Evolutionary conservation across 139 green algal genomes (phyloP).

Genomic region (Asterochloris erici): DNA sequence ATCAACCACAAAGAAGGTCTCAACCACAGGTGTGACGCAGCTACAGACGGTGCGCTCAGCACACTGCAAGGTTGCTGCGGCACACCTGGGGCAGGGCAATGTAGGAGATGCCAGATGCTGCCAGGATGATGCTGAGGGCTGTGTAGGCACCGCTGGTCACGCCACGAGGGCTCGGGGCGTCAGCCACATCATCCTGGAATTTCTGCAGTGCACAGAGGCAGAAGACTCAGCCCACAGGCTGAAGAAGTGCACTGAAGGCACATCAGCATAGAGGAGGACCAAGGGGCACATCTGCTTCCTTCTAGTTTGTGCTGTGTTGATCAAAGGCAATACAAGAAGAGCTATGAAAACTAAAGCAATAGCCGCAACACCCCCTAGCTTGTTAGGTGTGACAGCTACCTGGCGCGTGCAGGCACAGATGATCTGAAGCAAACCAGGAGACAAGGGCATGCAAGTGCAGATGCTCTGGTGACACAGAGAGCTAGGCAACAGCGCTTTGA

Average conservation of each 20-base stretch:
- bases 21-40: too few relatives aligned
- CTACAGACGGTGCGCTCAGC: too few relatives aligned
- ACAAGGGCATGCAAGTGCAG: too few relatives aligned
- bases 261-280: too few relatives aligned
- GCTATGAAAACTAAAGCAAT: slow-evolving; percentile 64
- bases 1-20: too few relatives aligned
- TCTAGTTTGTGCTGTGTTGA: slow-evolving; percentile 38
- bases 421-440: too few relatives aligned
- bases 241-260: too few relatives aligned
- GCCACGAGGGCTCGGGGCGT: slow-evolving; percentile 2
- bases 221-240: not conserved
- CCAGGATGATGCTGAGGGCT: slow-evolving; percentile 31
- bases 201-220: slow-evolving; percentile 1
- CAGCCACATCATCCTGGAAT: slow-evolving; percentile 9
- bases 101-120: slow-evolving; percentile 34
- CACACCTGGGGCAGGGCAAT: slow-evolving; percentile 18
- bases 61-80: too few relatives aligned
- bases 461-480: too few relatives aligned
- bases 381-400: slow-evolving; percentile 36
- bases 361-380: slow-evolving; percentile 62
- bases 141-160: not conserved
- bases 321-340: slow-evolving; percentile 63
- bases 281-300: too few relatives aligned
- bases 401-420: too few relatives aligned
- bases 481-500: too few relatives aligned